Evolutionary conservation across 2,329 filamentous ascomycete species (phyloP).

Genomic region (Curvularia lunata): DNA sequence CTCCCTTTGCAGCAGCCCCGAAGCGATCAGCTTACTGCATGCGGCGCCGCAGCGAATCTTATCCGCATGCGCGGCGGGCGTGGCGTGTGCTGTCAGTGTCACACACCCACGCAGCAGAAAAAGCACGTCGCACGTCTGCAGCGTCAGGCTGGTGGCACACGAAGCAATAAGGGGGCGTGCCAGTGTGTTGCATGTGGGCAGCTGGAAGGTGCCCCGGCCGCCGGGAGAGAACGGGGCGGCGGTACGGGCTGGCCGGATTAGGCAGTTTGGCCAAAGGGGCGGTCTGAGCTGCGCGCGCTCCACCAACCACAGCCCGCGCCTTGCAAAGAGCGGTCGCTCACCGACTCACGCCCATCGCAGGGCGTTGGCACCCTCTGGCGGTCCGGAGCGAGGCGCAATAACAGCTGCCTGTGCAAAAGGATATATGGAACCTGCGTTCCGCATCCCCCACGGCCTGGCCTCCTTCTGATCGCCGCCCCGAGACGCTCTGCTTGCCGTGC

Average conservation of each 20-base stretch:
- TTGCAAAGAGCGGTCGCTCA: conserved; percentile 42
- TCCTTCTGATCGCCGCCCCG: conserved; percentile 38
- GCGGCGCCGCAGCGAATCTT: conserved; percentile 20
- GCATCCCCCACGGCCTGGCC: conserved; percentile 41
- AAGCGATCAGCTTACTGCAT: conserved; percentile 25
- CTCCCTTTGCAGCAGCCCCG: conserved; percentile 28
- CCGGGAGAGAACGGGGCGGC: conserved; percentile 38
- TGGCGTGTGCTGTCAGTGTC: conserved; percentile 24
- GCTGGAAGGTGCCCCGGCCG: conserved; percentile 28
- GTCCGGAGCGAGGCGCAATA: conserved; percentile 29
- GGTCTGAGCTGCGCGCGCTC: conserved; percentile 16
- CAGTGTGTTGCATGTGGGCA: conserved; percentile 15
- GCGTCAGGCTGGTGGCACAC: conserved; percentile 12
- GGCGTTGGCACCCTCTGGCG: conserved; percentile 38
- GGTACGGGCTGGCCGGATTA: conserved; percentile 24
- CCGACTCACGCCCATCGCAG: conserved; percentile 36
- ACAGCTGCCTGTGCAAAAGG: conserved; percentile 33
- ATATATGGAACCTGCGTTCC: conserved; percentile 40
- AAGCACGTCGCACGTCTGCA: too few species aligned
- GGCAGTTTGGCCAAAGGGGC: conserved; percentile 17
- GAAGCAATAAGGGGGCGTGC: conserved; percentile 11
- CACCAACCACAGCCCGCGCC: conserved; percentile 31
- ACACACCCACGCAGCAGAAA: conserved; percentile 5
- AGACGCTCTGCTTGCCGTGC: conserved; percentile 40
- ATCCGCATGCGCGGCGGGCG: conserved; percentile 29